Conservation (phyloP, 2,329 filamentous ascomycete genomes). For the Hymenoscyphus fructigenus region DNA sequence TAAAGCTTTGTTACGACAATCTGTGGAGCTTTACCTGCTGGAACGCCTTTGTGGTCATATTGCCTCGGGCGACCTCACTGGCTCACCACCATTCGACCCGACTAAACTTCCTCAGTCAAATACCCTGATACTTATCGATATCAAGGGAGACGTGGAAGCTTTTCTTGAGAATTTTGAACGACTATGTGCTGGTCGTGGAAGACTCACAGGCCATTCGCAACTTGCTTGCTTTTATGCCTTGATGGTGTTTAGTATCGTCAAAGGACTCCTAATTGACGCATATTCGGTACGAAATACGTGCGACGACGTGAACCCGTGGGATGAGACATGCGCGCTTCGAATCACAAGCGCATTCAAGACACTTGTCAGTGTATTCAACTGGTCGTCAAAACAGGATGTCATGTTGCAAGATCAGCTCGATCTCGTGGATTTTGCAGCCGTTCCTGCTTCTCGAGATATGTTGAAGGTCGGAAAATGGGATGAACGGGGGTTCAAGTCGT, state of each 20-base stretch:
- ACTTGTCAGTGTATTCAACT: constrained; percentile 25
- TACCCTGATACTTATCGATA: constrained; percentile 25
- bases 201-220: constrained; percentile 21
- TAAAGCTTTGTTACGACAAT: constrained; percentile 25
- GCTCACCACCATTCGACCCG: constrained; percentile 21
- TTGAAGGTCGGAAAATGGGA: constrained; percentile 19
- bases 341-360: constrained; percentile 27
- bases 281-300: constrained; percentile 21
- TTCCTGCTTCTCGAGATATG: constrained; percentile 15
- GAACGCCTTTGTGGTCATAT: constrained; percentile 27
- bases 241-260: constrained; percentile 23
- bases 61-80: constrained; percentile 18
- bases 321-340: constrained; percentile 15
- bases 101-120: constrained; percentile 21
- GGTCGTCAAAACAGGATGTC: constrained; percentile 25
- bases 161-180: constrained; percentile 25
- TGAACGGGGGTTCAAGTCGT: constrained; percentile 20
- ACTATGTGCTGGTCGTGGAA: constrained; percentile 22
- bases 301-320: constrained; percentile 23
- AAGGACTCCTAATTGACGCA: constrained; percentile 27
- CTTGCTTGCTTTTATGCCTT: constrained; percentile 26
- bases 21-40: constrained; percentile 27
- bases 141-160: constrained; percentile 22
- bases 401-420: constrained; percentile 13
- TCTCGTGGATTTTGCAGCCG: background rate